Base-by-base conservation (phyloP, 2,329 filamentous ascomycete species). In the Colletotrichum tropicicola region DNA sequence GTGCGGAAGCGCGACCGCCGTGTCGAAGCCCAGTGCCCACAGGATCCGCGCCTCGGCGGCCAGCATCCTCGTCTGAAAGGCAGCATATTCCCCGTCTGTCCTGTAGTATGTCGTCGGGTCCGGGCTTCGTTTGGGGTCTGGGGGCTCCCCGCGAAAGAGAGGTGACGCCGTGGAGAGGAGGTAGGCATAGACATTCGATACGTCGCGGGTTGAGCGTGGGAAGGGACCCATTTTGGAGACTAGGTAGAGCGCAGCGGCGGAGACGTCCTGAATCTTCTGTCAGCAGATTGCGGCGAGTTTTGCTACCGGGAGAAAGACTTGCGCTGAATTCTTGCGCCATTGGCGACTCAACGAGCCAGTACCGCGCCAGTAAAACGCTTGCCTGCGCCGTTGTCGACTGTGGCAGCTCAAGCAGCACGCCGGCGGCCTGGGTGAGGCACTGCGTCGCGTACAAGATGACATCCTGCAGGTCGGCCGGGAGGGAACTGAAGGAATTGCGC, bases 361-460 rank as follows among this genome's bases (percentile, higher is more conserved):
- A 96, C 13, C 95, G 87, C 54, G 91, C 90, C 32, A 97, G 87
- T 0, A 96, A 79, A 41, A 98, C 89, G 73, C 94, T 92, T 3
- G 94, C 93, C 73, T 94, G 92, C 5, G 94, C 92, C 39, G 96
- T 92, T 39, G 93, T 88, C 70, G 94, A 92, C 75, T 97, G 94
- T 6, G 93, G 92, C 39, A 98, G 84, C 49, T 92, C 88, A 3
- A 99, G 85, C 17, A 98, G 86, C 53, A 97, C 85, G 28, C 92
- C 92, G 10, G 92, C 91, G 21, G 91, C 89, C 77, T 96, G 92
- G 3, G 91, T 92, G 44, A 95, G 85, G 70, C 87, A 87, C 74
- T 92, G 89, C 35, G 91, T 90, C 57, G 90, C 85, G 75, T 90
- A 91, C 71, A 91, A 90, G 68, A 94, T 83, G 67, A 87, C 86